Base-by-base conservation (phyloP, 179 eudicot species). In the Spergularia azorica region DNA sequence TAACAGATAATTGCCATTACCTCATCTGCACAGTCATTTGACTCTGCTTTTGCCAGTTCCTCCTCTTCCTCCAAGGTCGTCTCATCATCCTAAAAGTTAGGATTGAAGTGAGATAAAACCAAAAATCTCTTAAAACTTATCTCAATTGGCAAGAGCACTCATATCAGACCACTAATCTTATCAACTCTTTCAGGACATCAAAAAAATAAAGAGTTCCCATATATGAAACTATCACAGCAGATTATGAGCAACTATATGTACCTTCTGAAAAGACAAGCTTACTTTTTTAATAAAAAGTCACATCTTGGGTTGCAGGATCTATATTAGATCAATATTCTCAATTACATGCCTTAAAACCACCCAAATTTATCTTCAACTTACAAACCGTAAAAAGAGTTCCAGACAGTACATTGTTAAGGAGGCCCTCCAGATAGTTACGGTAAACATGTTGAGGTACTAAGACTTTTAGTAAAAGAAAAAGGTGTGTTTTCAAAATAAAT, bases 11-110 rank as follows among this genome's bases (percentile, higher is more conserved):
- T 63, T 26, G 63, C 10, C 6, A 61, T 52, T 69, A 93, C 98
- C 95, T 94, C 98, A 82, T 92, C 95, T 63, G 72, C 81, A 73
- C 90, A 79, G 78, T 85, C 80, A 63, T 73, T 81, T 60, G 83
- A 63, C 77, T 93, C 98, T 39, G 88, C 82, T 77, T 89, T 90
- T n/a, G 89, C 93, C 81, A 91, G 76, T 76, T 90, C 91, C 79
- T 95, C 98, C 88, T 94, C 98, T 83, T 93, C 97, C 61, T 79
- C 84, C 82, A 95, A 81, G 21, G 98, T 93, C 71, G 97, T 84
- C 83, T 95, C 98, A 79, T 95, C 98, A 89, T 95, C 98, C 98
- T 95, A 86, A 1, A 26, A 26, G 32, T 26, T 26, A 26, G 32
- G 55, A 51, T 59, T 8, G 58, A 13, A 48, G 48, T 39, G 38